Base-by-base conservation (phyloP, 1,139 yeast species). In the Debaryomyces sp. region DNA sequence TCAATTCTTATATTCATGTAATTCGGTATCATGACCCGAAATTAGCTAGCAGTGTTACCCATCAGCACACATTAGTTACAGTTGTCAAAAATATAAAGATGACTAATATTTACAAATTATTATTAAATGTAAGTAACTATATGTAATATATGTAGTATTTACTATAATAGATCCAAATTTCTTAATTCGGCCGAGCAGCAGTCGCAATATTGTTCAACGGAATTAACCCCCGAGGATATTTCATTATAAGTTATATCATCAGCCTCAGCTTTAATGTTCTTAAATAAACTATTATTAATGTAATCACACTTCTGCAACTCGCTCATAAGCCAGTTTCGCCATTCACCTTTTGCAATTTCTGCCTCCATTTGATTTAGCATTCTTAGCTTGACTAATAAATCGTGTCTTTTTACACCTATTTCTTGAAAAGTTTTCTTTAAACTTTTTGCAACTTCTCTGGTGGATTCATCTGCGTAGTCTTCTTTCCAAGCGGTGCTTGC, bases 371-470 rank as follows among this genome's bases (percentile, higher is more conserved):
- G 76, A 55, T 89, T 89, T 50, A 94, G 67, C 43, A 89, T 76
- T 46, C 84, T 81, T 51, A 94, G 70, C 48, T 86, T 85, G 2
- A 89, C 83, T 33, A 92, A 62, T n/a, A 92, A 67, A 47, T 87
- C 85, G 62, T 90, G 89, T 46, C 99, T 74, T 57, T 82, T 81
- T 15, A 85, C 62, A 0, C 96, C 96, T 26, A 89, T 70, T 13
- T 85, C 87, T 41, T 80, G 78, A 46, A 89, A 73, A 2, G 82
- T 64, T 7, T 70, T 70, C 54, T 75, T 75, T 41, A 85, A 70
- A 26, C 71, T 68, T 30, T 57, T 55, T 2, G 80, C 81, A 2
- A 66, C 62, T 43, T 57, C 59, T 43, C 66, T 57, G 5, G 75
- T 67, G 12, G 59, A 53, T 4, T 54, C 59, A 43, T 66, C 68